Base-by-base conservation (phyloP, 2,329 filamentous ascomycete genomes). In the Pezicula carpinea region DNA sequence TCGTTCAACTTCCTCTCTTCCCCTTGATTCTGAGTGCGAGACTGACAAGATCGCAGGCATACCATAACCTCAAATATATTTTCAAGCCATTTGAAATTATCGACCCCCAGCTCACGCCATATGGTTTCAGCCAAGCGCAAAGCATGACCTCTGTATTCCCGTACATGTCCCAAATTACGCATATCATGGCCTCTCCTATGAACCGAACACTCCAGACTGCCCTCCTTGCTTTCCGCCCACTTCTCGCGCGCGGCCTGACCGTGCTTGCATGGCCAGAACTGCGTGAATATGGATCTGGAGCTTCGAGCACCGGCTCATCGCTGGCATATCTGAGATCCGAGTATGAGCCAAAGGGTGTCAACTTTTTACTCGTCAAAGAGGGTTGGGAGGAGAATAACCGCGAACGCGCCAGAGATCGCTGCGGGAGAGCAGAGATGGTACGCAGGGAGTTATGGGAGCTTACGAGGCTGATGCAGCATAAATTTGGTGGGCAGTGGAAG, bases 181-280 rank as follows among this genome's bases (percentile, higher is more conserved):
- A 85, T 55, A 75, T 95, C 13, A 76, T 89, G 21, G 82, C 87
- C 32, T 92, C 87, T 2, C 89, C 89, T 5, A 74, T 95, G 54
- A 82, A 83, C 39, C 82, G 89, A 51, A 92, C 89, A 2, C 72
- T 95, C 33, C 80, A 87, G 65, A 95, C 89, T 2, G 84, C 86
- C 33, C 72, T 88, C 17, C 68, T 80, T 43, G 75, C 78, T 36
- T 93, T 95, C 64, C 74, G 73, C 29, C 75, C 80, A 0, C 73
- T 71, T 0, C 73, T 79, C 42, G 60, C 23, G 11, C 32, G 26
- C 11, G 41, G 39, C 3, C 15, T 48, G n/a, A 42, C 44, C 35
- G 61, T 93, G 44, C 67, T 85, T 21, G 80, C 82, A 2, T 69
- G 90, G n/a, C 87, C 88, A 1, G 80, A 85, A 50, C 70, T 88